Evolutionary conservation across 2,329 filamentous ascomycete species (phyloP), one percentile per base, ranked within the genome.

Genomic region (Penicillium fuscoglaucum): DNA sequence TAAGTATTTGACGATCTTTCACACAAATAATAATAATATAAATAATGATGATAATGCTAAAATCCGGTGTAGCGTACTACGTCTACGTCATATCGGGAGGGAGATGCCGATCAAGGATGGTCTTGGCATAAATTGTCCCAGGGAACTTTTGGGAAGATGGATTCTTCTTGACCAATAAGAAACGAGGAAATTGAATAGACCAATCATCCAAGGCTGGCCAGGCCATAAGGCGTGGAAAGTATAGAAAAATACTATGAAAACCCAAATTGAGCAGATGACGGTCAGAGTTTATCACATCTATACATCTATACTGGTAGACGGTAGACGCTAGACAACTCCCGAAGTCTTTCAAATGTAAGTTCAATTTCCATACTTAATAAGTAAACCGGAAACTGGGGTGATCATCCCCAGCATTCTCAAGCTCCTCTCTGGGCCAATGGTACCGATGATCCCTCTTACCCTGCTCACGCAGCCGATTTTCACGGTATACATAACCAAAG

Each of bases 341-440:
- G 19, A 21, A 2, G 19, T 21, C 4, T 10, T 35, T 26, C 7
- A 4, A 8, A 21, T 12, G 12, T 13, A 21, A 33, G 12, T 44
- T 24, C 19, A 24, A 33, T 29, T n/a, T 15, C 10, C 10, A 29
- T 24, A 19, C 21, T 55, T 65, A 64, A 51, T 74, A 75, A 10
- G 71, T 73, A 61, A 74, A 78, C 41, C 71, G 62, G 66, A 76
- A 77, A 40, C 64, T 65, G 13, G 74, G 75, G 66, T 78, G 73
- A 52, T 71, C 74, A 60, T 77, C 76, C 3, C 75, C 76, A 24
- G 77, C 65, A 58, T 74, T 77, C 43, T 70, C 65, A 44, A 71
- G 31, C 62, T 78, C 73, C 24, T 77, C 72, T 55, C 66, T 61
- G 0, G 73, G 66, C 46, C 75, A 66, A 19, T 68, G 57, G 39